Conservation (phyloP, 1,139 yeast genomes). For the Hansenula lynferdii region DNA sequence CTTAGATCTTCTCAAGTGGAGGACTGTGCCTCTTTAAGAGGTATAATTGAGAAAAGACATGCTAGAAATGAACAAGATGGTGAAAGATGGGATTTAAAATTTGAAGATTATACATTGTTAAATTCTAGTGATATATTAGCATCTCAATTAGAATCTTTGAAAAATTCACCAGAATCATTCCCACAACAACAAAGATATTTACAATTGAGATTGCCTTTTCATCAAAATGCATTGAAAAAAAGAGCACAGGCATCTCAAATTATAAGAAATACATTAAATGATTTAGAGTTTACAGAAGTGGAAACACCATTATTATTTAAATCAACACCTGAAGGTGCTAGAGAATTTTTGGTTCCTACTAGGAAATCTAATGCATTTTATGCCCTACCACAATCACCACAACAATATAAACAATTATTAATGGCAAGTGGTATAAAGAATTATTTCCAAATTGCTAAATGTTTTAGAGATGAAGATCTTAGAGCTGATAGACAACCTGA, state of each 20-base stretch:
- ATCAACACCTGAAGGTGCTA: slow-evolving; percentile 97
- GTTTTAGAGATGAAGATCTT: slow-evolving; percentile 94
- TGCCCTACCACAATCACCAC: slow-evolving; percentile 97
- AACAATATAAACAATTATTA: slow-evolving; percentile 88
- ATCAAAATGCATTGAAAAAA: slow-evolving; percentile 52
- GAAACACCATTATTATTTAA: slow-evolving; percentile 93
- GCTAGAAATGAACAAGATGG: slow-evolving; percentile 16
- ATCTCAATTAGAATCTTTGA: slow-evolving; percentile 62
- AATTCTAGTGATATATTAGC: slow-evolving; percentile 67
- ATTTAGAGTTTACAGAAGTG: slow-evolving; percentile 61
- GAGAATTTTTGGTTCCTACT: slow-evolving; percentile 93
- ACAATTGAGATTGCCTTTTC: slow-evolving; percentile 63
- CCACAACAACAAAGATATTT: slow-evolving; percentile 81
- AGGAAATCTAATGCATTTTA: slow-evolving; percentile 61
- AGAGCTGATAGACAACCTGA: slow-evolving; percentile 97
- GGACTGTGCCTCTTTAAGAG: slow-evolving; percentile 71
- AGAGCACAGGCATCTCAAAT: slow-evolving; percentile 58
- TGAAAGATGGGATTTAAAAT: slow-evolving; percentile 50
- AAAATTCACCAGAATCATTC: slow-evolving; percentile 45
- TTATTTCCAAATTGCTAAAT: slow-evolving; percentile 87
- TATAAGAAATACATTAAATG: slow-evolving; percentile 49
- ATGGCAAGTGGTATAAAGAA: slow-evolving; percentile 91
- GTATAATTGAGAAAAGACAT: slow-evolving; percentile 35
- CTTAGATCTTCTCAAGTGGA: slow-evolving; percentile 57
- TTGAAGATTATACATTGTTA: slow-evolving; percentile 47